Conservation (phyloP, 169 alveolate species). For the Cryptosporidium ubiquitum region DNA sequence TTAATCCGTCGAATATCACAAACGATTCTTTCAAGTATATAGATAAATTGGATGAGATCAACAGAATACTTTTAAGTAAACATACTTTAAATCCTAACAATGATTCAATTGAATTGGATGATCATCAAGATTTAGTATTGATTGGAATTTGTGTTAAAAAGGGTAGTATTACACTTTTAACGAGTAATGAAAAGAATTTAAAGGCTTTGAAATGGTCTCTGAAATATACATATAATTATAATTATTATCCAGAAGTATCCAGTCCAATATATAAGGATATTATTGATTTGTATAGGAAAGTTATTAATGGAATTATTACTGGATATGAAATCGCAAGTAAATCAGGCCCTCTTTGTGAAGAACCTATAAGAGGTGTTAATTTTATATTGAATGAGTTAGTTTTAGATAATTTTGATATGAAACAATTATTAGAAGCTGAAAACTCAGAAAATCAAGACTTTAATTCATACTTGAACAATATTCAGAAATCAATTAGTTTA, state of each 20-base stretch:
- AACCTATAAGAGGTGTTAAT: constrained; percentile 90
- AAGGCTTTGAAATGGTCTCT: constrained; percentile 30
- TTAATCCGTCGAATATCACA: constrained; percentile 35
- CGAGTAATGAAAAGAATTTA: constrained; percentile 15
- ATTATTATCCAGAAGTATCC: constrained; percentile 18
- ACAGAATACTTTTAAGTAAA: not conserved
- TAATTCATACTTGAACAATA: constrained; percentile 26
- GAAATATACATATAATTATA: constrained; percentile 19
- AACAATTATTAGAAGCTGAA: not conserved
- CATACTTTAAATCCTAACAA: not conserved
- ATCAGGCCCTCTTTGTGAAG: constrained; percentile 95
- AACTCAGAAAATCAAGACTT: not conserved
- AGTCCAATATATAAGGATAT: not conserved
- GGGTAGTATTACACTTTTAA: constrained; percentile 78
- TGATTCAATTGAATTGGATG: not conserved
- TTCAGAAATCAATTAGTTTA: not conserved
- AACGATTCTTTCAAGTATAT: not conserved
- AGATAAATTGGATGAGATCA: constrained; percentile 24
- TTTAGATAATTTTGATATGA: constrained; percentile 8
- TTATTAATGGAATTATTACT: constrained; percentile 82
- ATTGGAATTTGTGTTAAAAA: constrained; percentile 78
- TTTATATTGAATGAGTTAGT: constrained; percentile 81
- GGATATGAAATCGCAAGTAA: constrained; percentile 94
- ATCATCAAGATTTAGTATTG: not conserved
- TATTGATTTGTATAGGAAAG: constrained; percentile 73